Conservation (phyloP, 1,139 yeast species). For the Suhomyces terraborum region DNA sequence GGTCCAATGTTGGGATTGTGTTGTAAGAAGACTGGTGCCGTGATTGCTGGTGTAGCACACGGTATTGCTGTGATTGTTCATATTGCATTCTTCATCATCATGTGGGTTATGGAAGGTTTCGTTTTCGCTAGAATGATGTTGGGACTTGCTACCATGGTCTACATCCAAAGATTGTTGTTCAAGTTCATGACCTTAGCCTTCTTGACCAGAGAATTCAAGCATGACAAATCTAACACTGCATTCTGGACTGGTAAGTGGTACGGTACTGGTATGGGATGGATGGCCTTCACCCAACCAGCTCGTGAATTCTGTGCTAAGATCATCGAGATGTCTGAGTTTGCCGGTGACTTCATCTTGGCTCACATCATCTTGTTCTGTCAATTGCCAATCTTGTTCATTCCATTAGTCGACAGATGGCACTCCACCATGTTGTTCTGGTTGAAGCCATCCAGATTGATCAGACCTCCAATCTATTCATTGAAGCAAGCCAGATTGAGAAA, state of each 20-base stretch:
- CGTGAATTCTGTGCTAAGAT: constrained; percentile 95
- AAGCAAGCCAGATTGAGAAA: constrained; percentile 97
- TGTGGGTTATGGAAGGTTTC: constrained; percentile 98
- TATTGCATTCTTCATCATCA: constrained; percentile 81
- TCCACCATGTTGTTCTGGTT: constrained; percentile 98
- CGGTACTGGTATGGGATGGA: constrained; percentile 90
- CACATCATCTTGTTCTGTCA: constrained; percentile 86
- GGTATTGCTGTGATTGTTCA: constrained; percentile 89
- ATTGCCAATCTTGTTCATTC: constrained; percentile 82
- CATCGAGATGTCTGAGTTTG: constrained; percentile 92
- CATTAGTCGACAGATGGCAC: constrained; percentile 96
- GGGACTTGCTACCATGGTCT: constrained; percentile 83
- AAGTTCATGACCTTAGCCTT: constrained; percentile 76
- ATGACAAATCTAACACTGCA: constrained; percentile 94
- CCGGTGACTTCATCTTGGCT: constrained; percentile 94
- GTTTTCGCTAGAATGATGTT: constrained; percentile 81
- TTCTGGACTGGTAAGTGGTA: constrained; percentile 99
- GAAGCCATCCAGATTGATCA: constrained; percentile 94
- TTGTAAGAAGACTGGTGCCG: constrained; percentile 97
- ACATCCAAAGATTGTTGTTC: constrained; percentile 85
- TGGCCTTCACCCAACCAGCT: constrained; percentile 94
- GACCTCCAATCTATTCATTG: constrained; percentile 97
- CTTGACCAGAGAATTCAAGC: constrained; percentile 96
- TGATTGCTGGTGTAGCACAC: constrained; percentile 95
- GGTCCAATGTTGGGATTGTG: constrained; percentile 95